Conservation (phyloP, 306 rosid genomes). For the Vicia faba region DNA sequence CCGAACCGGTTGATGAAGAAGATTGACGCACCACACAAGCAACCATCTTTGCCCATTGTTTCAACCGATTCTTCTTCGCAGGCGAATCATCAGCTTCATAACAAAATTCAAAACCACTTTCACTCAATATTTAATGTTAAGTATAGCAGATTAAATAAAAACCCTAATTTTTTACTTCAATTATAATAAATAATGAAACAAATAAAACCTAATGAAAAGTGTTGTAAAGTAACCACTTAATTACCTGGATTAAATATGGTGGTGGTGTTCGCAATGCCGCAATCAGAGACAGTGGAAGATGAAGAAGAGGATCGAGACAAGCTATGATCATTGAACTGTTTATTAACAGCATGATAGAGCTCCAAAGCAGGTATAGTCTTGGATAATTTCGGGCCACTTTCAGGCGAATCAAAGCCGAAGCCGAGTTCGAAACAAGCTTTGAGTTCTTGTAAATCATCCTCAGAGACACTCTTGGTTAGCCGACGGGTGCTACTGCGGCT, state of each 20-base stretch:
- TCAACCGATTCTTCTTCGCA: slow-evolving; percentile 67
- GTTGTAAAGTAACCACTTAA: not conserved
- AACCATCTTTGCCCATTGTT: slow-evolving; percentile 80
- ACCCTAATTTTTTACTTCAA: not conserved
- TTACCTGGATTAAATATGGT: slow-evolving; percentile 51
- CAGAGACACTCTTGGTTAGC: slow-evolving; percentile 58
- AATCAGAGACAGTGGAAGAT: slow-evolving; percentile 47
- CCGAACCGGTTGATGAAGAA: slow-evolving; percentile 8
- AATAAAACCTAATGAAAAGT: too few relatives aligned
- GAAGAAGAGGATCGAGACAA: slow-evolving; percentile 46
- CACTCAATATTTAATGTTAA: not conserved
- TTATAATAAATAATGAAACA: not conserved
- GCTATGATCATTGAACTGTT: slow-evolving; percentile 46
- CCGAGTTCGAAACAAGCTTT: slow-evolving; percentile 88
- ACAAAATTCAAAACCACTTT: not conserved
- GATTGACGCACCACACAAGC: slow-evolving; percentile 63
- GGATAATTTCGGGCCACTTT: slow-evolving; percentile 53
- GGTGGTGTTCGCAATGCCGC: slow-evolving; percentile 39
- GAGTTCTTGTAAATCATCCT: slow-evolving; percentile 69
- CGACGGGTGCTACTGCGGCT: not conserved
- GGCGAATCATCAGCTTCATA: slow-evolving; percentile 52
- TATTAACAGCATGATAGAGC: slow-evolving; percentile 57
- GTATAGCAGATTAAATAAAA: not conserved
- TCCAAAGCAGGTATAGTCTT: slow-evolving; percentile 65
- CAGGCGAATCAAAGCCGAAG: slow-evolving; percentile 65